Base-by-base conservation (phyloP, 2,329 filamentous ascomycete species). In the Colletotrichum melonis region DNA sequence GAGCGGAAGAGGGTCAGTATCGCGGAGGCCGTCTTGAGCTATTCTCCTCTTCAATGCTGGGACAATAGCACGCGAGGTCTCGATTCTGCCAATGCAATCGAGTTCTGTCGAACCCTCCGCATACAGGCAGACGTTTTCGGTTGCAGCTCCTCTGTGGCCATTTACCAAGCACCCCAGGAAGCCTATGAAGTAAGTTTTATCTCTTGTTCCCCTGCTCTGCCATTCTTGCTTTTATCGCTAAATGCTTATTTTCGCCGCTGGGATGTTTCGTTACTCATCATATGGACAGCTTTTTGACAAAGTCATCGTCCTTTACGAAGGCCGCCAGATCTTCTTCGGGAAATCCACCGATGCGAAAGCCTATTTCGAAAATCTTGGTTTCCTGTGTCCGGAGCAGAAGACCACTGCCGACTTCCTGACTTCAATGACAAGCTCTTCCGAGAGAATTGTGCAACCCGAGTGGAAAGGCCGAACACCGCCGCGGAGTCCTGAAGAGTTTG, bases 401-500 rank as follows among this genome's bases (percentile, higher is more conserved):
- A 95, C 93, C 0, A 94, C 92, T 0, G 90, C 92, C 1, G 93
- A 95, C 79, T 95, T 94, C 82, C 81, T 95, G 63, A 94, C 93
- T 2, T 91, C 91, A 2, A 82, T 87, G 6, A 86, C 85, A 1
- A 79, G 76, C 28, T 75, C 57, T 16, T 56, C 79, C 4, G 79
- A 80, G 52, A 78, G 79, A 46, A 59, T 74, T 5, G 59, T 78
- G 16, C 74, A 46, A 0, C 60, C 69, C 2, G 69, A 26, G 1
- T 74, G 60, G 64, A 63, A 49, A 11, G 69, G 64, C 0, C 38
- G 19, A 22, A 38, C 67, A 9, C 71, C 71, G 4, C 72, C 69
- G 5, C 59, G 72, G 0, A 74, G 64, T 30, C 11, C 69, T 12
- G 64, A 74, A 16, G 72, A 74, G 30, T 74, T 74, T 30, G 69